Evolutionary conservation across 495 filamentous ascomycete species (phyloP), one percentile per base, ranked within the genome.

Genomic region (Penicillium coprophilum): DNA sequence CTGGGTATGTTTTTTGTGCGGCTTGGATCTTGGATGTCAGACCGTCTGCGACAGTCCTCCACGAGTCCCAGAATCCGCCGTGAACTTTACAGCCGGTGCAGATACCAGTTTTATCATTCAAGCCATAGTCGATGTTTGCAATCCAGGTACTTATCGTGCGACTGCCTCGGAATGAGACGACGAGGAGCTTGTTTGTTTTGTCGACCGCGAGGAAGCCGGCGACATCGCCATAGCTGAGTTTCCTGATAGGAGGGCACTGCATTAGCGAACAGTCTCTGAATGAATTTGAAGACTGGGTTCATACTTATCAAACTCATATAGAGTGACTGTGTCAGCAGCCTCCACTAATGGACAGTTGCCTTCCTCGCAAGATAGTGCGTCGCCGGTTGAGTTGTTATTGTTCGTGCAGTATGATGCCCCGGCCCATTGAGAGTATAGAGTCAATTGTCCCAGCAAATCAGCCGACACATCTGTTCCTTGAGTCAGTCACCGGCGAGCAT

Each of bases 191-290:
- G 60, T 82, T 85, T 27, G 80, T 85, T 21, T 69, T 64, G 70
- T 94, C 91, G 20, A 77, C 71, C 12, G 84, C 85, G n/a, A 92
- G 68, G 62, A 85, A 88, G 32, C 91, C 91, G 12, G 84, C 78
- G 13, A 82, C 81, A 57, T 89, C 87, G 7, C 86, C 82, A 8
- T 72, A 70, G 21, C 67, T 44, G 32, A 75, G 56, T 3, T 80
- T 74, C 41, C 83, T 88, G 39, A 12, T 13, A 47, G 39, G 45
- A 28, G 55, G 55, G 3, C 34, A 38, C 34, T 38, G 48, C 34
- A 57, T 57, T 52, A 62, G 19, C 43, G 15, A 2, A 31, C 20
- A 2, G 4, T 13, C n/a, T 32, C 10, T 19, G 12, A 7, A 38
- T 8, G 11, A 8, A 0, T 31, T 40, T 24, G 4, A 10, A 13